phyloP scores from a whole-genome alignment of 106 monocot species.

The Xerophyta viscosa region DNA sequence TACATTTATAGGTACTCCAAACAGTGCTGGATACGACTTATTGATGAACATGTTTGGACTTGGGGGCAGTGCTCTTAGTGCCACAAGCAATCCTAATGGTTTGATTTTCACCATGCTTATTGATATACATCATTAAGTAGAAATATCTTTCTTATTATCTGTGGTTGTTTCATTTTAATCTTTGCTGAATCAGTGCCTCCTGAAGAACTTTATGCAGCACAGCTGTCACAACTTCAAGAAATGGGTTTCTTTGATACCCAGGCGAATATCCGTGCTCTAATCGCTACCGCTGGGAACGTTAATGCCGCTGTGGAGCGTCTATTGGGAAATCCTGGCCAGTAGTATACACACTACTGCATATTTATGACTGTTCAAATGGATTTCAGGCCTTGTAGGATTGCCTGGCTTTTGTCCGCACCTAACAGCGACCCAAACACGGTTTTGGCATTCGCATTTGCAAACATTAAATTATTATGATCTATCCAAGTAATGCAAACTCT shows the following conservation, averaged over 20 bases:
- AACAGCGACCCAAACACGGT: too few species aligned
- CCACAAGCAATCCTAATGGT: slow-evolving; percentile 47
- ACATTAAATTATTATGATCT: too few species aligned
- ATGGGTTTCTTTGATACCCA: slow-evolving; percentile 98
- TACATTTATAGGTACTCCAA: slow-evolving; percentile 16
- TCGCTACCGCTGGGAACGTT: slow-evolving; percentile 77
- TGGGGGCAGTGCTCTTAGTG: slow-evolving; percentile 51
- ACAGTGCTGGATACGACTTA: slow-evolving; percentile 36
- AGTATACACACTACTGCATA: too few species aligned
- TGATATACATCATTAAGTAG: not conserved
- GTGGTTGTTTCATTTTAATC: too few species aligned
- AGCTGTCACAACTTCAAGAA: slow-evolving; percentile 88
- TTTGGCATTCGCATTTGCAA: too few species aligned
- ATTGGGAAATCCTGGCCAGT: slow-evolving; percentile 62
- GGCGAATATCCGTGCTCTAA: slow-evolving; percentile 81
- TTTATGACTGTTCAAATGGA: too few species aligned
- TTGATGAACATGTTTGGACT: slow-evolving; percentile 89
- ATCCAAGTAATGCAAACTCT: too few species aligned
- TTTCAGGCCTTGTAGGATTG: too few species aligned
- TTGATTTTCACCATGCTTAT: not conserved
- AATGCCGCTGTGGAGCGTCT: slow-evolving; percentile 90
- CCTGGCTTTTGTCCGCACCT: too few species aligned
- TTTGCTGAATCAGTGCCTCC: slow-evolving; percentile 91
- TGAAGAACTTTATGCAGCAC: slow-evolving; percentile 81
- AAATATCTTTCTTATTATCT: too few species aligned